Evolutionary conservation across 768 basidiomycete genomes (phyloP).

Genomic region (Calocybe cyanea): DNA sequence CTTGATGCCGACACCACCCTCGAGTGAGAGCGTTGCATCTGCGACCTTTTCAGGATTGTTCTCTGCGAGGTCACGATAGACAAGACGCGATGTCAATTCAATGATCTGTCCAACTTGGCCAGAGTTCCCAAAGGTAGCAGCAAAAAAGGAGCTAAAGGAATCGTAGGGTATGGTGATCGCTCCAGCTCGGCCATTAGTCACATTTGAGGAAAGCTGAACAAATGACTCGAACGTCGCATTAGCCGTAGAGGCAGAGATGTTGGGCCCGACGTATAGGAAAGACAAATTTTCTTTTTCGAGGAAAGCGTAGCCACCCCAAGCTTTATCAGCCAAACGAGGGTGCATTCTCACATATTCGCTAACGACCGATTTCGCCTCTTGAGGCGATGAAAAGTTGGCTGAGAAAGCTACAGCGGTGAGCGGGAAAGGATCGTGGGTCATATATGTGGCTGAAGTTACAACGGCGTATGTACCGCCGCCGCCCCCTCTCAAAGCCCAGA

Average conservation of each 20-base stretch:
- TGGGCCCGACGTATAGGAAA: constrained; percentile 28
- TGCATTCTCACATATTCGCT: constrained; percentile 32
- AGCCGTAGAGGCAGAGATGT: constrained; percentile 30
- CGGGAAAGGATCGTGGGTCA: constrained; percentile 35
- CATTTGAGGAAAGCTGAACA: constrained; percentile 19
- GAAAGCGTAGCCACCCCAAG: constrained; percentile 38
- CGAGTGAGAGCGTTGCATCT: constrained; percentile 11
- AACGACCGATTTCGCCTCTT: constrained; percentile 24
- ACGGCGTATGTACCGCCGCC: constrained; percentile 50
- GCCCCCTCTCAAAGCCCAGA: constrained; percentile 50
- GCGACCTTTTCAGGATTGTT: constrained; percentile 7
- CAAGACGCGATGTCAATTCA: constrained; percentile 7
- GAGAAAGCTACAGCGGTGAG: constrained; percentile 24
- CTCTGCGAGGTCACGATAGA: constrained; percentile 2
- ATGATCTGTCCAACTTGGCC: constrained; percentile 5
- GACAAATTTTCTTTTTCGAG: constrained; percentile 19
- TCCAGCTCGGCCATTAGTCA: constrained; percentile 17
- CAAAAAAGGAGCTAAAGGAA: constrained; percentile 19
- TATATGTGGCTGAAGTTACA: constrained; percentile 43
- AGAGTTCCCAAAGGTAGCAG: not conserved
- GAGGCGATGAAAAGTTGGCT: constrained; percentile 28
- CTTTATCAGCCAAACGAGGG: constrained; percentile 34
- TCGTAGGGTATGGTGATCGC: constrained; percentile 14
- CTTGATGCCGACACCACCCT: constrained; percentile 2
- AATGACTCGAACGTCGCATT: constrained; percentile 32